Base-by-base conservation (phyloP, 257 asterid genomes). In the Nemophila menziesii region DNA sequence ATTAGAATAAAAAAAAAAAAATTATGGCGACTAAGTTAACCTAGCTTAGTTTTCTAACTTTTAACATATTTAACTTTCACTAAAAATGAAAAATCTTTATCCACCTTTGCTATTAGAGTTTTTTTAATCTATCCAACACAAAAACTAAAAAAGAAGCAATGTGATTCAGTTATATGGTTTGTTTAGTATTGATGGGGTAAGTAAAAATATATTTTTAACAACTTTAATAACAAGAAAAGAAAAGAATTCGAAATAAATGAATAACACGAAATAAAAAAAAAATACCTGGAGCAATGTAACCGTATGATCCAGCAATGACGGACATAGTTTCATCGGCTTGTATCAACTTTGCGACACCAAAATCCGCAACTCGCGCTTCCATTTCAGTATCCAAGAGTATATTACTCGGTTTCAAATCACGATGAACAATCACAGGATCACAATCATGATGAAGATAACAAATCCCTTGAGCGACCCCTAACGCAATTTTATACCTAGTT, bases 281-380 rank as follows among this genome's bases (percentile, higher is more conserved):
- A 39, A 16, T 46, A 86, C 97, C 97, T 18, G 97, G 97, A 0
- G 97, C 97, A 39, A 89, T 89, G 78, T 83, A 89, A 45, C 97
- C 97, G 13, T 80, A 89, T 0, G 95, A 83, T 51, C 97, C 97
- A 0, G 97, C 97, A 42, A 89, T 68, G 2, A 85, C 90, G 0
- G 97, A 89, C 95, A 83, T 83, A 3, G 90, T 69, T 46, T 79
- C 92, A 8, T 81, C 81, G 39, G 46, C 54, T 46, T 75, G 80
- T 39, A 76, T 69, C 60, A 86, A 50, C 65, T 86, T 86, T 0
- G 96, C 96, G 5, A 86, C 83, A 7, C 96, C 96, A 42, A 86
- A 86, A 63, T 86, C 96, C 0, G 96, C 96, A 5, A 86, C 90
- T 8, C 93, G 49, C 7, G 93, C 96, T 56, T 76, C 92, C 89